Evolutionary conservation across 202 grass and related monocot species (phyloP).

Genomic region (Cymbopogon flexuosus): DNA sequence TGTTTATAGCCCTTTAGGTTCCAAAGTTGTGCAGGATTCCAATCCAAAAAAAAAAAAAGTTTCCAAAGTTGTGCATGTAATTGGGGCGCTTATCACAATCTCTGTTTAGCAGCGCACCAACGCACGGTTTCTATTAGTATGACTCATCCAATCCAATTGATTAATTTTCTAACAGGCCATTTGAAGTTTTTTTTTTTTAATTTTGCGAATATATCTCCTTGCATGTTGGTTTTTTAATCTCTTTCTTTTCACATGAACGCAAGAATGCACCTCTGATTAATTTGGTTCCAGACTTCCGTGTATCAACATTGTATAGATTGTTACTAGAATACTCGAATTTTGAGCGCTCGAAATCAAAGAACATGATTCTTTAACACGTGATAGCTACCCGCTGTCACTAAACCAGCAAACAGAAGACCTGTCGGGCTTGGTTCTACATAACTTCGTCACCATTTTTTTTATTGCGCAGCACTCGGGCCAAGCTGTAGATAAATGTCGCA

Average conservation of each 20-base stretch:
- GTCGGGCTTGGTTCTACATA: background rate
- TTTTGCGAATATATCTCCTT: background rate
- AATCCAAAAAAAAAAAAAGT: too few species aligned
- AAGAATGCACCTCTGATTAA: background rate
- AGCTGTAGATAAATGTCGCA: background rate
- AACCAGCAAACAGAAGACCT: background rate
- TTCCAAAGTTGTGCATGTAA: too few species aligned
- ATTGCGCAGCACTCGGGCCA: background rate
- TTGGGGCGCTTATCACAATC: background rate
- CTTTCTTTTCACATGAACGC: background rate
- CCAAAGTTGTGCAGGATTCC: too few species aligned
- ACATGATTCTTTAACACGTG: background rate
- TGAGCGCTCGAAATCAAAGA: background rate
- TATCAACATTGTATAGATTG: background rate
- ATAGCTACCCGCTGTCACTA: background rate
- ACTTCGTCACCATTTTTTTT: background rate
- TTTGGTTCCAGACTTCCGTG: background rate
- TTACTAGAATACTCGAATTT: background rate
- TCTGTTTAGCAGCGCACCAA: background rate
- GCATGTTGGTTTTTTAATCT: background rate
- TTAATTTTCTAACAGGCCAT: background rate
- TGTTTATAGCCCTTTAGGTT: too few species aligned
- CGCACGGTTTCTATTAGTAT: background rate
- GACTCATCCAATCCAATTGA: background rate
- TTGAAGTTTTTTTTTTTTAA: background rate